Evolutionary conservation across 257 asterid species (phyloP).

Genomic region (Przewalskia tangutica): DNA sequence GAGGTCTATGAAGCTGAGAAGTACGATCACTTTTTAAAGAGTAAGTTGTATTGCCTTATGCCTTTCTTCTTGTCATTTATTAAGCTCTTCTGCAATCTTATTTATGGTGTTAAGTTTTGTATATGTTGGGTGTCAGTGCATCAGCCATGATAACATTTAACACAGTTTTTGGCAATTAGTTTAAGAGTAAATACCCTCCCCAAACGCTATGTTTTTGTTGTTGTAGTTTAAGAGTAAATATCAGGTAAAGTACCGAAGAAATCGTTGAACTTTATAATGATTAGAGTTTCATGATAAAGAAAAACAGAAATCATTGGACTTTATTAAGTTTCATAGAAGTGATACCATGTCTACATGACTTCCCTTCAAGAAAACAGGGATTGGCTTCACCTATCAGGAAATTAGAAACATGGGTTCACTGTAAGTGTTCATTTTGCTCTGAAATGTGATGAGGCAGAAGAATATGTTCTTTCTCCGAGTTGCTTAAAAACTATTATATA

Average conservation of each 20-base stretch:
- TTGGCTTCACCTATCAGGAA: neutral
- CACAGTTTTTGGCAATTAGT: neutral
- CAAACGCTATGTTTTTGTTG: too few relatives aligned
- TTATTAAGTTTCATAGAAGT: neutral
- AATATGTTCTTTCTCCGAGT: neutral
- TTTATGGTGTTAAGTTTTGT: neutral
- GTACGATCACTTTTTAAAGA: constrained; percentile 71
- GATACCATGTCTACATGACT: neutral
- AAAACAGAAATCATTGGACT: neutral
- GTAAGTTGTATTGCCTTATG: constrained; percentile 39
- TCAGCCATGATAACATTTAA: neutral
- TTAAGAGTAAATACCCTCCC: neutral
- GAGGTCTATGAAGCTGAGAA: constrained; percentile 82
- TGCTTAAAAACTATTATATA: neutral
- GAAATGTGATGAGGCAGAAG: neutral
- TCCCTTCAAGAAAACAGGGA: neutral
- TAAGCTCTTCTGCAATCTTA: neutral
- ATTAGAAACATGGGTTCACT: neutral
- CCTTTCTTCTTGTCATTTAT: neutral
- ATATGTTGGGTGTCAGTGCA: neutral
- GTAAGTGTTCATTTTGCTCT: neutral
- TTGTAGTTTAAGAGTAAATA: neutral
- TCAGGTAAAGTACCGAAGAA: neutral
- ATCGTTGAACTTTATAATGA: neutral
- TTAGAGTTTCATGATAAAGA: neutral